Conservation (phyloP, 23 red algal species). For the Gracilaria gracilis region DNA sequence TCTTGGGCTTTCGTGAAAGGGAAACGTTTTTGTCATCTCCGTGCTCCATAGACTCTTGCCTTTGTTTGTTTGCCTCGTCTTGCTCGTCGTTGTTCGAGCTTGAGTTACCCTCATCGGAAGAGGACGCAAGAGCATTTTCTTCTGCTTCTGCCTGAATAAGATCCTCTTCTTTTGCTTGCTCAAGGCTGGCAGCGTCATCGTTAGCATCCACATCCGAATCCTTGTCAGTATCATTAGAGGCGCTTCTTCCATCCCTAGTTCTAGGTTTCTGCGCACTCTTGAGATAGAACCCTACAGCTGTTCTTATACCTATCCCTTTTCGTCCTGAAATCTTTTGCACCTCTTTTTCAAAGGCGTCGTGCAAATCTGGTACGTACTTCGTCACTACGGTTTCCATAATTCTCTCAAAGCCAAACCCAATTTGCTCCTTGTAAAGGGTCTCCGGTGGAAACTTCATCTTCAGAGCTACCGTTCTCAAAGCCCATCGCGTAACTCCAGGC, state of each 20-base stretch:
- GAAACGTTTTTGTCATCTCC: not conserved
- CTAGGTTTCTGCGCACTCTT: not conserved
- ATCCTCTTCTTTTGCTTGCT: constrained; percentile 1
- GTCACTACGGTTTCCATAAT: not conserved
- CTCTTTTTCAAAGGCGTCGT: constrained; percentile 18
- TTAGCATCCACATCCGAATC: constrained; percentile 28
- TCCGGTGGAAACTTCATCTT: constrained; percentile 48
- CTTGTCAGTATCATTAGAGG: constrained; percentile 23
- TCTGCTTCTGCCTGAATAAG: not conserved
- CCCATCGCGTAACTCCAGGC: constrained; percentile 18
- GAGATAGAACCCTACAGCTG: constrained; percentile 3
- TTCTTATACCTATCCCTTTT: constrained; percentile 18
- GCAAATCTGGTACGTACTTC: not conserved
- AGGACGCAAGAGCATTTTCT: constrained; percentile 18
- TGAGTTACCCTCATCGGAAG: constrained; percentile 30
- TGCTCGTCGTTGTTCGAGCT: constrained; percentile 16
- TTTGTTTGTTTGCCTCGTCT: constrained; percentile 10
- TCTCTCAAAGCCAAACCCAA: constrained; percentile 48
- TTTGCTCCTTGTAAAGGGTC: constrained; percentile 25
- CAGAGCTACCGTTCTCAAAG: constrained; percentile 16
- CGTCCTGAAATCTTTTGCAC: constrained; percentile 5
- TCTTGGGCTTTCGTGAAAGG: not conserved
- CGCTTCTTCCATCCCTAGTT: not conserved
- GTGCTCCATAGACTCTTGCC: constrained; percentile 29
- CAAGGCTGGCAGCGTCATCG: not conserved